phyloP scores from a whole-genome alignment of 2,329 filamentous ascomycete genomes.

The Lecanosticta acicola region DNA sequence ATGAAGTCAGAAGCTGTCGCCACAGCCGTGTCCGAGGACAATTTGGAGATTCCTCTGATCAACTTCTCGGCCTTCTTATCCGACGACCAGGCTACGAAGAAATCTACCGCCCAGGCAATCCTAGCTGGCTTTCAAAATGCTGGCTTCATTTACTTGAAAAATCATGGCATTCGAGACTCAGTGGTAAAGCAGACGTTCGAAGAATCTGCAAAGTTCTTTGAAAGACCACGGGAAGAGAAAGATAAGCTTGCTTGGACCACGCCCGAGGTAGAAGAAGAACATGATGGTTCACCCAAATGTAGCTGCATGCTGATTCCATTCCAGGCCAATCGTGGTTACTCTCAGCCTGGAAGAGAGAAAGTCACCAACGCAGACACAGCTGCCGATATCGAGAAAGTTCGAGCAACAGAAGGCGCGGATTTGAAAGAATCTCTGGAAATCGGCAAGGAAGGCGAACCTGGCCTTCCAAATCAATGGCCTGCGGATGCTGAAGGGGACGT shows the following conservation, averaged over 20 bases:
- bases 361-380: slow-evolving; percentile 52
- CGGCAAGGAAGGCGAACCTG: slow-evolving; percentile 54
- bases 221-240: slow-evolving; percentile 57
- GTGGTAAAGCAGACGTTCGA: slow-evolving; percentile 19
- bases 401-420: slow-evolving; percentile 44
- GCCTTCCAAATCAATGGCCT: slow-evolving; percentile 73
- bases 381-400: slow-evolving; percentile 52
- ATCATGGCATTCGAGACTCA: slow-evolving; percentile 59
- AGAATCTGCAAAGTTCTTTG: slow-evolving; percentile 64
- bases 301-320: neutral
- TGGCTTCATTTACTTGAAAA: slow-evolving; percentile 82
- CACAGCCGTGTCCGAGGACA: slow-evolving; percentile 35
- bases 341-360: slow-evolving; percentile 58
- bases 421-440: slow-evolving; percentile 58
- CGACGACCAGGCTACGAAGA: slow-evolving; percentile 15
- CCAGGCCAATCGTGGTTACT: slow-evolving; percentile 44
- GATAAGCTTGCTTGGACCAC: slow-evolving; percentile 60
- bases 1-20: slow-evolving; percentile 20
- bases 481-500: slow-evolving; percentile 53
- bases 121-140: slow-evolving; percentile 75
- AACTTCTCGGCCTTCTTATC: slow-evolving; percentile 67
- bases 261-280: slow-evolving; percentile 31
- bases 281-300: too few relatives aligned
- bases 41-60: slow-evolving; percentile 47
- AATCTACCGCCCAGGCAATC: slow-evolving; percentile 59